phyloP scores from a whole-genome alignment of 2,329 filamentous ascomycete species.

The Colletotrichum endophyticum region DNA sequence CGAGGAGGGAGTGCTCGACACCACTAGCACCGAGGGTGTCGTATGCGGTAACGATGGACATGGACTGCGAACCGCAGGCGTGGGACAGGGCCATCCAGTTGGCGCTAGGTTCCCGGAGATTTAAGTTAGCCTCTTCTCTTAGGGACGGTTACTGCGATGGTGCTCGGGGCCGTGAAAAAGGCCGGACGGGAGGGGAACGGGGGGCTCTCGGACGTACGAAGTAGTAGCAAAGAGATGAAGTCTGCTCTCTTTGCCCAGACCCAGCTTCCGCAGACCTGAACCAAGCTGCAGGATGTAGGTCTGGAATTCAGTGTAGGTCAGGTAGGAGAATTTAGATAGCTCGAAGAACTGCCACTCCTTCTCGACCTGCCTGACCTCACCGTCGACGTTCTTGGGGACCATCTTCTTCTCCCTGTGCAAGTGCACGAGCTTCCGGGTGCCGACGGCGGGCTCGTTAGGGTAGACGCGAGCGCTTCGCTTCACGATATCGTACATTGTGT shows the following conservation, averaged over 20 bases:
- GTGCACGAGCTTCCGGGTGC: slow-evolving; percentile 74
- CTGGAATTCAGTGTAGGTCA: slow-evolving; percentile 82
- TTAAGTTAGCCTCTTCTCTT: slow-evolving; percentile 11
- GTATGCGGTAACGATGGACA: slow-evolving; percentile 93
- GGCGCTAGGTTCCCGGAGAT: slow-evolving; percentile 50
- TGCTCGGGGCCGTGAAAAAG: neutral
- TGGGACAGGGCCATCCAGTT: slow-evolving; percentile 88
- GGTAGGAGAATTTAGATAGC: slow-evolving; percentile 76
- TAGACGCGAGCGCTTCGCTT: slow-evolving; percentile 69
- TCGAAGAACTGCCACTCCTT: slow-evolving; percentile 95
- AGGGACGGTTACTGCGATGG: neutral
- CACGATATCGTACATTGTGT: slow-evolving; percentile 82
- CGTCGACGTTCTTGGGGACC: slow-evolving; percentile 86
- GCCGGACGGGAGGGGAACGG: neutral
- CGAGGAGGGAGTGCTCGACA: slow-evolving; percentile 82
- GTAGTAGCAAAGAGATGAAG: slow-evolving; percentile 87
- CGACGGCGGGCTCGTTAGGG: slow-evolving; percentile 69
- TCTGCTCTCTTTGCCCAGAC: slow-evolving; percentile 19
- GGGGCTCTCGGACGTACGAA: slow-evolving; percentile 53
- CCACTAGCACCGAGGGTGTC: slow-evolving; percentile 88
- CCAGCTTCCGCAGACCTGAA: slow-evolving; percentile 75
- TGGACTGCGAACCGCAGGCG: slow-evolving; percentile 78
- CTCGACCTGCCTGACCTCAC: slow-evolving; percentile 78
- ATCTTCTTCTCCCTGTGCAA: slow-evolving; percentile 87
- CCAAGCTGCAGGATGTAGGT: slow-evolving; percentile 72